Percentiles rank a stretch among this genome's conserved stretches.
phyloP scores from a whole-genome alignment of 2,329 filamentous ascomycete species.

The Claviceps sp. region DNA sequence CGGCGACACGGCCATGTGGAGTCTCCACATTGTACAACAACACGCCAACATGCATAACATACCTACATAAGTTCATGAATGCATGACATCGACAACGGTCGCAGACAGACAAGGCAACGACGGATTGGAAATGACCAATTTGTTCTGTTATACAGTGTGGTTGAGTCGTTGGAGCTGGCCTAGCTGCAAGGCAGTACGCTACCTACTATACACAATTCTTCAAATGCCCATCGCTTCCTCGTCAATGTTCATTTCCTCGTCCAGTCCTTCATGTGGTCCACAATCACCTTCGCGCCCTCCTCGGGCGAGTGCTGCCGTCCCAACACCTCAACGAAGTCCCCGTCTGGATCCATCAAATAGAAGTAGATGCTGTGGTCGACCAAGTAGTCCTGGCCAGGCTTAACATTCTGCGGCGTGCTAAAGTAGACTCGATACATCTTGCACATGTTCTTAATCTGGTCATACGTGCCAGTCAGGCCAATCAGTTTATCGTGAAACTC shows the following conservation, averaged over 20 bases:
- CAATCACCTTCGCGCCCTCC: conserved; percentile 69
- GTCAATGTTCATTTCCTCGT: conserved; percentile 3
- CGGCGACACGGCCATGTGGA: no score
- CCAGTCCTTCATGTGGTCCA: conserved; percentile 66
- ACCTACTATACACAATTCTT: background rate
- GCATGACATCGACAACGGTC: background rate
- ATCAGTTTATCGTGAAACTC: conserved; percentile 85
- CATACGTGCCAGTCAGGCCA: conserved; percentile 84
- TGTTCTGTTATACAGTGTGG: background rate
- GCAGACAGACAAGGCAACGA: background rate
- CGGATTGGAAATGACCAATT: background rate
- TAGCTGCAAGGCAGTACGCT: background rate
- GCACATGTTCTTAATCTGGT: conserved; percentile 86
- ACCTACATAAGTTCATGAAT: no score
- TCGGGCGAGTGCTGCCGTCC: conserved; percentile 88
- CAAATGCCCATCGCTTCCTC: background rate
- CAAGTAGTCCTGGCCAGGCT: conserved; percentile 89
- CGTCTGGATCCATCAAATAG: conserved; percentile 97
- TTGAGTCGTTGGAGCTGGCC: background rate
- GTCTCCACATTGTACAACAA: no score
- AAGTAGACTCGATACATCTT: conserved; percentile 97
- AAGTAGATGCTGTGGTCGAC: conserved; percentile 99
- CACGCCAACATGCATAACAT: no score
- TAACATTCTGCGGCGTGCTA: conserved; percentile 75
- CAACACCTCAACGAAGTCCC: conserved; percentile 94